Base-by-base conservation (phyloP, 495 filamentous ascomycete genomes). In the Cercophora newfieldiana region DNA sequence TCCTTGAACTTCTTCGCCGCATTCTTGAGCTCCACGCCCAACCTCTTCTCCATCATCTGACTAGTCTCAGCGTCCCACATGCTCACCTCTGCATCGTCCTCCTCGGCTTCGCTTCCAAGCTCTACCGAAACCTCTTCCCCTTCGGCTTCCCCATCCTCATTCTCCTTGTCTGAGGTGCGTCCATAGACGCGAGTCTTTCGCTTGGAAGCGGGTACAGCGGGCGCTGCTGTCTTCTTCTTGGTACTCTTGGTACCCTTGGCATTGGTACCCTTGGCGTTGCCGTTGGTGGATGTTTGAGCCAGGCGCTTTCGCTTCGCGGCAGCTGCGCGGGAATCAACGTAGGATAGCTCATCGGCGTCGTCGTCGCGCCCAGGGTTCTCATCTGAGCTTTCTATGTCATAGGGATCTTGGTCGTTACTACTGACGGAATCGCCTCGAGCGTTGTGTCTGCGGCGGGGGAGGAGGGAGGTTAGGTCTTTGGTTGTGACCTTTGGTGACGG, bases 1-100 rank as follows among this genome's bases (percentile, higher is more conserved):
- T 83, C 81, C 68, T 82, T 77, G 30, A 84, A 84, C 73, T 83
- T 83, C 67, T 79, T 77, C n/a, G 66, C 70, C 28, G 80, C 81
- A 21, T 74, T 72, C 67, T 79, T 75, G 50, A 84, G 69, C 76
- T 84, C 81, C 59, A 79, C 76, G 8, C 71, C 64, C 18, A 76
- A 50, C 58, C 78, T 58, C 50, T 66, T 72, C 62, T 67, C 66
- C 66, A 75, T 78, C 66, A 69, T 65, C 69, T 62, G 61, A 29
- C 61, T 75, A 33, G 70, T 71, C 65, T 75, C 72, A 21, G 55
- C 19, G 19, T 67, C 16, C 6, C 2, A 8, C 26, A 30, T 19
- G 7, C 7, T 28, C 54, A 8, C 70, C 12, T 72, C 68, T 1
- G 61, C 68, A 16, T 55, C 73, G 0, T 68, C 66, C 14, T 49